phyloP scores from a whole-genome alignment of 345 rosid genomes.

The Lepidium aucheri region DNA sequence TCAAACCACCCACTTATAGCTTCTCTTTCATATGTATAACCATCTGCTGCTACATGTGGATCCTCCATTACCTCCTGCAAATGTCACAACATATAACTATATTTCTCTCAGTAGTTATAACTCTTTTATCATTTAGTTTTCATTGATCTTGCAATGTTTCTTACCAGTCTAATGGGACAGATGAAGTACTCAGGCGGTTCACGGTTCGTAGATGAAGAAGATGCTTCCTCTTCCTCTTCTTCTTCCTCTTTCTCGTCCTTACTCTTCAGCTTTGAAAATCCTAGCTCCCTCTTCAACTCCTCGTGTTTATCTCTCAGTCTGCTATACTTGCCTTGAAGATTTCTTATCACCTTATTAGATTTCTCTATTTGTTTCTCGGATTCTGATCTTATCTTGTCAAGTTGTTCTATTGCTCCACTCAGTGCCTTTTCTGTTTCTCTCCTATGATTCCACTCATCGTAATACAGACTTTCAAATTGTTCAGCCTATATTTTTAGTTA shows the following conservation, averaged over 20 bases:
- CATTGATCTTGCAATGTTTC: background rate
- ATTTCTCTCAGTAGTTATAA: background rate
- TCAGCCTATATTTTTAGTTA: conserved; percentile 34
- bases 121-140: background rate
- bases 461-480: conserved; percentile 36
- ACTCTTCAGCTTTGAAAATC: conserved; percentile 53
- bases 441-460: conserved; percentile 48
- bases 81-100: background rate
- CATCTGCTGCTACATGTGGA: conserved; percentile 74
- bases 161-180: conserved; percentile 70
- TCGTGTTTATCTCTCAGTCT: conserved; percentile 49
- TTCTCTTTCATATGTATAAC: conserved; percentile 62
- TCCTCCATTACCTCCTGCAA: conserved; percentile 71
- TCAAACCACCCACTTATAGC: conserved; percentile 60
- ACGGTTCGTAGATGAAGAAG: background rate
- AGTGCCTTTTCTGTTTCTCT: conserved; percentile 48
- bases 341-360: conserved; percentile 37
- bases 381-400: conserved; percentile 38
- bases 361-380: conserved; percentile 39
- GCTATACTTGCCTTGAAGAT: conserved; percentile 47
- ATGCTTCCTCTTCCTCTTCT: too few species aligned
- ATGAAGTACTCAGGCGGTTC: conserved; percentile 37
- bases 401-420: conserved; percentile 30
- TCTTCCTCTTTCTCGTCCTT: background rate
- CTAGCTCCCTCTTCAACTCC: conserved; percentile 52